Base-by-base conservation (phyloP, 2,329 filamentous ascomycete species). In the Penicillium corylophilum region DNA sequence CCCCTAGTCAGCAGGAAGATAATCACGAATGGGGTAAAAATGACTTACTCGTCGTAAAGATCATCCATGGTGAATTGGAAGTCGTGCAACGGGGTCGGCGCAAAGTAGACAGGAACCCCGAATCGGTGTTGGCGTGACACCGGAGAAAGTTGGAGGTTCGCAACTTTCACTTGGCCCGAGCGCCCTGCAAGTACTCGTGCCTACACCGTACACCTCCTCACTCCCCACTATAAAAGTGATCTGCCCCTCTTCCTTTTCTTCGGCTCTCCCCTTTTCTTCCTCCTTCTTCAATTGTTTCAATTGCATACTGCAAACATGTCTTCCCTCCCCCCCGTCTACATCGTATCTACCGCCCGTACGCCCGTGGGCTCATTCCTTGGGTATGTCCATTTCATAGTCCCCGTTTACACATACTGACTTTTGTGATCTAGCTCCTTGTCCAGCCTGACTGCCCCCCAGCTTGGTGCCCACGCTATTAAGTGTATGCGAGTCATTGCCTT, bases 351-450 rank as follows among this genome's bases (percentile, higher is more conserved):
- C 60, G 89, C 85, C 68, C 85, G 92, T 76, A 99, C 94, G 60
- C 94, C 94, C 47, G 82, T 96, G 61, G 94, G 94, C 67, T 92
- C 89, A 61, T 99, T 99, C 78, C 84, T 96, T 68, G 94, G 94
- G 90, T 95, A 76, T 73, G 82, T 57, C 53, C 51, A 38, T 35
- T 16, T 45, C 46, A 13, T 42, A 49, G 15, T 20, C 28, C n/a
- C 22, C 13, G n/a, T 40, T 61, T 42, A 22, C 13, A 39, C 40
- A 23, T 59, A 64, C 45, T 46, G 28, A 47, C 18, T 56, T 45
- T 36, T 35, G 3, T 35, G 3, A 33, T 12, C 10, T 70, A 96
- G 92, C 71, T 93, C 91, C 55, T 84, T 99, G 50, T 91, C 91
- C 56, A 92, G 89, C 74, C 81, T 95, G 71, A 90, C 80, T 70